These are phyloP conservation scores for Chenopodium album DNA, from an alignment of 148 eudicot species.

Conservation along the genomic window DNA sequence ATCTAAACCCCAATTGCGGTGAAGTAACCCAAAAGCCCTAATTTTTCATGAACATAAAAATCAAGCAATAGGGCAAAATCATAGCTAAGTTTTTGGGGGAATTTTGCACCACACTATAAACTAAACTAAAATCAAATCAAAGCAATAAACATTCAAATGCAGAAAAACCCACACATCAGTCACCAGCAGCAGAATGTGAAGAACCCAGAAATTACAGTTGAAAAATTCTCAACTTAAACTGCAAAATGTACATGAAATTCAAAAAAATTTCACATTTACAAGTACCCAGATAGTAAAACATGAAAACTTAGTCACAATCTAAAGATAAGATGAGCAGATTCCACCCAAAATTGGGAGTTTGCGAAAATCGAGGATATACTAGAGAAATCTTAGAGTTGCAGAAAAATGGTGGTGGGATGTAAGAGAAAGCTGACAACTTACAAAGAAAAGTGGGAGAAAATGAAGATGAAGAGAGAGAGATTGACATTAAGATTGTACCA, in stretches of 20 bases:
- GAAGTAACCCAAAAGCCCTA: conserved; percentile 4
- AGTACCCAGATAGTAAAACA: background rate
- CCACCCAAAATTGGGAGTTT: background rate
- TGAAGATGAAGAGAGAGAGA: background rate
- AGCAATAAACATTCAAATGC: background rate
- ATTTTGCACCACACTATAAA: background rate
- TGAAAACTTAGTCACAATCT: background rate
- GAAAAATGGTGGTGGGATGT: background rate
- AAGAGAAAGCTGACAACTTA: background rate
- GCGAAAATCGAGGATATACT: background rate
- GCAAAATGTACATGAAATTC: background rate
- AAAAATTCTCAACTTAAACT: background rate
- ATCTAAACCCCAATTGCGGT: background rate
- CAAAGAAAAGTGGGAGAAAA: background rate
- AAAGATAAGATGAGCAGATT: background rate
- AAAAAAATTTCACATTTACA: background rate
- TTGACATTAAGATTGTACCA: background rate
- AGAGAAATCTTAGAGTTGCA: conserved; percentile 5
- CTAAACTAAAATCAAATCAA: background rate
- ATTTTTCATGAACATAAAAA: conserved; percentile 4
- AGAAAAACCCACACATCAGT: background rate
- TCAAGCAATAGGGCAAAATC: conserved; percentile 3
- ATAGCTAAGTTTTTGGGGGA: background rate
- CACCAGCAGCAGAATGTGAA: background rate
- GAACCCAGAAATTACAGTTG: background rate